Conservation (phyloP, 176 grass and related monocot species). For the Paspalum notatum region DNA sequence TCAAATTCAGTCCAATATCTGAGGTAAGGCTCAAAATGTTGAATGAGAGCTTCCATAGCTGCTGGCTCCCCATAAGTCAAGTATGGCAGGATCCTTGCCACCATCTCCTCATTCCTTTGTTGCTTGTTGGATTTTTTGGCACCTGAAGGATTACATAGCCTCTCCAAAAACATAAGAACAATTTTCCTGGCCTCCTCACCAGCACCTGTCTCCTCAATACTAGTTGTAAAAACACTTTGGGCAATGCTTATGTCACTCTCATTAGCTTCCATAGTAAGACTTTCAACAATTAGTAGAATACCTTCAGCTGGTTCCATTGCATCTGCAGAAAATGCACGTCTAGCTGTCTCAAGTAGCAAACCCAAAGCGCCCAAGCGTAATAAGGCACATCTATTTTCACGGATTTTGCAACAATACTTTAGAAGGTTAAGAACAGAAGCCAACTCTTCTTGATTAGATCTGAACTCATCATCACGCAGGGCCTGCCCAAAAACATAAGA, state of each 20-base stretch:
- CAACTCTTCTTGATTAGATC: constrained; percentile 90
- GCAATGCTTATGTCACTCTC: constrained; percentile 94
- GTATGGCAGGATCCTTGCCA: constrained; percentile 95
- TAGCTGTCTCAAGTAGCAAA: constrained; percentile 86
- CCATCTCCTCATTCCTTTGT: constrained; percentile 98
- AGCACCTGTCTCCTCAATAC: constrained; percentile 73
- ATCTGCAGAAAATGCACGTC: constrained; percentile 88
- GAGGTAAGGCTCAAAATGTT: constrained; percentile 95
- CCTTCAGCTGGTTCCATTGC: constrained; percentile 96
- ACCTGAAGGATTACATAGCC: constrained; percentile 68
- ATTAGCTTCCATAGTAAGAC: constrained; percentile 96
- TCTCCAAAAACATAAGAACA: constrained; percentile 96
- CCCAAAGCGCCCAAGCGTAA: constrained; percentile 75
- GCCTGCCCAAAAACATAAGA: constrained; percentile 47
- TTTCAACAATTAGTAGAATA: constrained; percentile 96
- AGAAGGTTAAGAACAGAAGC: constrained; percentile 88
- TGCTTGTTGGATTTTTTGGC: constrained; percentile 95
- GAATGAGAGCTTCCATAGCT: constrained; percentile 94
- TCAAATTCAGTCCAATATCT: constrained; percentile 85
- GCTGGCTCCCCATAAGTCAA: constrained; percentile 91
- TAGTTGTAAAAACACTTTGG: constrained; percentile 83
- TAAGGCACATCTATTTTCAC: constrained; percentile 89
- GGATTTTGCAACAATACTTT: constrained; percentile 93
- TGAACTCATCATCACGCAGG: constrained; percentile 79
- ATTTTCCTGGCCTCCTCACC: constrained; percentile 92